A percentile compares a stretch with the other conserved stretches of the same genome.
Evolutionary conservation across 768 basidiomycete genomes (phyloP).

Genomic region (Lanmaoa pseudosensibilis): DNA sequence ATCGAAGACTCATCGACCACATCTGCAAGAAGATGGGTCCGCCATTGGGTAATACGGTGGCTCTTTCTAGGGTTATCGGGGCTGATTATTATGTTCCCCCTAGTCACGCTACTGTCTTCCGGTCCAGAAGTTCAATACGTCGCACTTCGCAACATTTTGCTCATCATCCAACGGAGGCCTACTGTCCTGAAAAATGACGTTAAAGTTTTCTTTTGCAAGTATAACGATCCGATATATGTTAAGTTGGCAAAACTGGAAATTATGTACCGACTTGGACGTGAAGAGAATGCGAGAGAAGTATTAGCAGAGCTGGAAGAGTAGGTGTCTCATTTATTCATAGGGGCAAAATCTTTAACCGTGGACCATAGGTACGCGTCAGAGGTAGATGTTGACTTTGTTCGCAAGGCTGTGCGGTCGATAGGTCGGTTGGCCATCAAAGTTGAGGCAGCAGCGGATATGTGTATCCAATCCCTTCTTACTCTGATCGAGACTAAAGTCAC

Average conservation of each 20-base stretch:
- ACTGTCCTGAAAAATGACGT: slow-evolving; percentile 94
- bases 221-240: slow-evolving; percentile 99
- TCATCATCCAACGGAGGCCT: slow-evolving; percentile 95
- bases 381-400: slow-evolving; percentile 96
- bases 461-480: slow-evolving; percentile 81
- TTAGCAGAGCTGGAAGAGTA: slow-evolving; percentile 94
- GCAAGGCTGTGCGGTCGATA: slow-evolving; percentile 96
- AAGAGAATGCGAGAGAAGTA: slow-evolving; percentile 91
- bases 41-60: slow-evolving; percentile 66
- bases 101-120: slow-evolving; percentile 93
- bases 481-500: slow-evolving; percentile 92
- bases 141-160: slow-evolving; percentile 90
- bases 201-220: slow-evolving; percentile 99
- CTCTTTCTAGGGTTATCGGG: not conserved
- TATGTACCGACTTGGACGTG: slow-evolving; percentile 96
- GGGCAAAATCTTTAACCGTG: not conserved
- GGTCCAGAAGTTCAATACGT: slow-evolving; percentile 99
- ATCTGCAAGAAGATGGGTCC: slow-evolving; percentile 99
- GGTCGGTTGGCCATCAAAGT: slow-evolving; percentile 99
- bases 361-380: slow-evolving; percentile 89
- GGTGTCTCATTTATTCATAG: slow-evolving; percentile 21
- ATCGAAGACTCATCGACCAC: slow-evolving; percentile 77
- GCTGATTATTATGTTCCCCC: not conserved
- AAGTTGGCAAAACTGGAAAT: slow-evolving; percentile 98
- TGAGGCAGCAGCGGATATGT: slow-evolving; percentile 80